phyloP scores from a whole-genome alignment of 345 rosid genomes.

The Citrus inodora region DNA sequence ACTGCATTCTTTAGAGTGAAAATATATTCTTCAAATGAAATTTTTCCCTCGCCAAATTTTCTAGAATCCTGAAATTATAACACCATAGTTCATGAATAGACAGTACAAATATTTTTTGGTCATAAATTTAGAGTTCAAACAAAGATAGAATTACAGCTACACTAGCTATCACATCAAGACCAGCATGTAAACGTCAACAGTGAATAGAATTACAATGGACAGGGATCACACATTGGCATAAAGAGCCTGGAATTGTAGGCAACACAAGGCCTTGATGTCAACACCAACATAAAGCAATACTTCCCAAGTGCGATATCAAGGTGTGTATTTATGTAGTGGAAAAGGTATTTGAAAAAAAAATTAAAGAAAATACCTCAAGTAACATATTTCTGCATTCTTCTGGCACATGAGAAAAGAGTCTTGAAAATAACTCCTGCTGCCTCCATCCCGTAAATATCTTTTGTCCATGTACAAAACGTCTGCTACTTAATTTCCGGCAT shows the following conservation, averaged over 20 bases:
- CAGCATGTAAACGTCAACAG: background rate
- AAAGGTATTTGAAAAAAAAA: background rate
- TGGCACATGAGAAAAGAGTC: conserved; percentile 42
- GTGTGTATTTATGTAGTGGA: background rate
- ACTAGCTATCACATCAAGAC: background rate
- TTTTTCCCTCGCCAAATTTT: conserved; percentile 54
- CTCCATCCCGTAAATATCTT: conserved; percentile 68
- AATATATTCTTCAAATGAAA: conserved; percentile 39
- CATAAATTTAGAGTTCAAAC: background rate
- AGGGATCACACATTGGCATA: background rate
- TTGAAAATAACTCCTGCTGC: conserved; percentile 61
- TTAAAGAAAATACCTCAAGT: conserved; percentile 44
- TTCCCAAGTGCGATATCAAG: background rate
- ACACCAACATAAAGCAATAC: background rate
- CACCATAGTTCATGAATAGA: conserved; percentile 3
- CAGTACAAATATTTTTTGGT: background rate
- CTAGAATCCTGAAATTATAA: conserved; percentile 41
- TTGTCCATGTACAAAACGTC: conserved; percentile 45
- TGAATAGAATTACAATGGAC: background rate
- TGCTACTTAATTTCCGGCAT: conserved; percentile 49
- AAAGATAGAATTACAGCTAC: background rate
- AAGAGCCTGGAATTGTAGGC: background rate
- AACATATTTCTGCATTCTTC: conserved; percentile 42
- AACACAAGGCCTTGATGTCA: background rate
- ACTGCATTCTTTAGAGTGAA: conserved; percentile 33